Conservation (phyloP, 345 rosid species). For the Trapa incisa region DNA sequence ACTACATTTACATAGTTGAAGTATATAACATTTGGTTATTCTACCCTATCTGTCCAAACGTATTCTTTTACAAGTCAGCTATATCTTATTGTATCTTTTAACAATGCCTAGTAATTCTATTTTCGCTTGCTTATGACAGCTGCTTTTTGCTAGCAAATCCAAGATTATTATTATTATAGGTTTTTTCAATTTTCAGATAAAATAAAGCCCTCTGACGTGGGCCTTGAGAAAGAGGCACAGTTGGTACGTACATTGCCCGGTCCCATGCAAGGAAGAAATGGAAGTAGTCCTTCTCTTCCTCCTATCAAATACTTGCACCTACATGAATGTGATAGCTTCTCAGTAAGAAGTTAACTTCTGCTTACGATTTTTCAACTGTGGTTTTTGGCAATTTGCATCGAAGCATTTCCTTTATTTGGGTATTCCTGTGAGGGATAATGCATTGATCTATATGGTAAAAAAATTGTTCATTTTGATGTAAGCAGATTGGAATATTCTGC, state of each 20-base stretch:
- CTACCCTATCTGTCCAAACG: neutral
- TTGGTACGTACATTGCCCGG: conserved; percentile 54
- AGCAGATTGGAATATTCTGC: conserved; percentile 90
- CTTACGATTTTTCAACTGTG: neutral
- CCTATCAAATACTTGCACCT: conserved; percentile 74
- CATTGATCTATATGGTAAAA: neutral
- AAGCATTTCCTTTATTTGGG: neutral
- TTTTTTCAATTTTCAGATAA: conserved; percentile 40
- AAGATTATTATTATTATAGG: neutral
- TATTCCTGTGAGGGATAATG: no score
- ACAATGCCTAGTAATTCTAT: neutral
- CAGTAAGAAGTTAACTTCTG: conserved; percentile 37
- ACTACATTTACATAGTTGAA: neutral
- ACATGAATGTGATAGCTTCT: conserved; percentile 87
- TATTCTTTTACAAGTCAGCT: neutral
- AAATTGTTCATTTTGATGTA: conserved; percentile 2
- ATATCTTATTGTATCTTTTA: neutral
- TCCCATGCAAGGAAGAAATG: conserved; percentile 48
- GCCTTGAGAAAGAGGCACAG: conserved; percentile 90
- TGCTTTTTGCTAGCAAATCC: neutral
- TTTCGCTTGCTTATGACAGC: neutral
- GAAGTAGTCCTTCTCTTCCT: conserved; percentile 47
- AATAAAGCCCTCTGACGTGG: conserved; percentile 94
- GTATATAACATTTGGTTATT: neutral
- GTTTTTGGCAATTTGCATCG: neutral